Base-by-base conservation (phyloP, 1,139 yeast genomes). In the Candida sp. region DNA sequence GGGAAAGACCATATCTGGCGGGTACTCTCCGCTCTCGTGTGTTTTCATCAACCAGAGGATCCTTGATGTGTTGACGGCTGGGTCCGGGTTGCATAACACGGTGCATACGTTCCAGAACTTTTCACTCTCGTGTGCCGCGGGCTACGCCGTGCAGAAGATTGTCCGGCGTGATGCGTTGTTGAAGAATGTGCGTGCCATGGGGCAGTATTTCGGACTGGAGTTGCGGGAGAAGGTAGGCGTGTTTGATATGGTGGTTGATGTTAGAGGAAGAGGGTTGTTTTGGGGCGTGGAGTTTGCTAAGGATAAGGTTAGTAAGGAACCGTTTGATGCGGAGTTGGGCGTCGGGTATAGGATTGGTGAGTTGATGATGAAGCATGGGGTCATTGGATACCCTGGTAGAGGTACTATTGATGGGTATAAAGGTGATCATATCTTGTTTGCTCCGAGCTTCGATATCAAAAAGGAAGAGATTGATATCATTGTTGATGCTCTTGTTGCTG, bases 261-360 rank as follows among this genome's bases (percentile, higher is more conserved):
- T 83, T 43, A 77, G 88, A 69, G 88, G 88, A 42, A 65, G 78
- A 53, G 88, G 88, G 53, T 82, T 84, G 22, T 84, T 84, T 67
- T 81, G 86, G 81, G 71, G 84, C 5, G 58, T 84, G 50, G 88
- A 84, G 63, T 69, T 82, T 47, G 85, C 83, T 55, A 74, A 81
- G 60, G 73, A 83, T 62, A 75, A 74, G 52, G 61, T 50, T 9
- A 77, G 85, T 32, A 82, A 80, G 56, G 81, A 80, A 56, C 69
- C 75, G 7, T 80, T 81, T 55, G 72, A 70, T 23, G 62, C 68
- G 11, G 62, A 61, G 7, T 48, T 69, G 27, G 64, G 67, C 28
- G 65, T 75, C 40, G 77, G 73, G 28, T 62, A 66, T 45, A 63
- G 63, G 41, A 65, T 81, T 47, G 67, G 68, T 48, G 66, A 70